Conservation (phyloP, 805 yeast species). For the Sungouiozyma ichnusensis region DNA sequence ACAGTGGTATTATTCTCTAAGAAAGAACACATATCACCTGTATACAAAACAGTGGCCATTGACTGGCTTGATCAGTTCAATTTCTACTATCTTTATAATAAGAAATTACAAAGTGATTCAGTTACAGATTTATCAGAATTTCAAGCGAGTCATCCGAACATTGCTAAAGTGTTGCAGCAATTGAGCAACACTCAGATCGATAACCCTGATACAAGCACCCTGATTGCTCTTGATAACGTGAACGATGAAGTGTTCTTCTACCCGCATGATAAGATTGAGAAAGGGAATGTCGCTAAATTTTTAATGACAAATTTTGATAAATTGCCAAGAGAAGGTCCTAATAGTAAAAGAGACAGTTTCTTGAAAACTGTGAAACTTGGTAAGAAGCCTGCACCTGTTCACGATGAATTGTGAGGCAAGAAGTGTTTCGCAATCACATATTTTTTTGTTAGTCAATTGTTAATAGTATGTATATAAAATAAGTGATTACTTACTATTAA, state of each 20-base stretch:
- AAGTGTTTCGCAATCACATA: no score
- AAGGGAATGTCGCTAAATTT: constrained; percentile 17
- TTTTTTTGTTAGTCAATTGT: no score
- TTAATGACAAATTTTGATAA: constrained; percentile 9
- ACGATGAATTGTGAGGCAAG: constrained; percentile 10
- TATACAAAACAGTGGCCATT: constrained; percentile 56
- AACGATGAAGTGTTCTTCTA: constrained; percentile 13
- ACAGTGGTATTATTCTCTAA: constrained; percentile 46
- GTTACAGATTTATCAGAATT: constrained; percentile 3
- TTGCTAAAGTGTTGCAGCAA: constrained; percentile 10
- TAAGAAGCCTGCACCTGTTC: constrained; percentile 4
- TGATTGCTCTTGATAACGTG: constrained; percentile 17
- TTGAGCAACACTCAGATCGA: constrained; percentile 8
- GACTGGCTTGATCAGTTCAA: constrained; percentile 49
- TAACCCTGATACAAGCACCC: constrained; percentile 9
- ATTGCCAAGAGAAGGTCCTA: constrained; percentile 27
- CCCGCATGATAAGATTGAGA: constrained; percentile 15
- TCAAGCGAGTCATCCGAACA: constrained; percentile 16
- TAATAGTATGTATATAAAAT: no score
- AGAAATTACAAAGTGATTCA: constrained; percentile 13
- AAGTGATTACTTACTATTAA: background rate
- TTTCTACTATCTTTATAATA: constrained; percentile 34
- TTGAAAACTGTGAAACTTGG: constrained; percentile 15
- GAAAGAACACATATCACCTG: constrained; percentile 39
- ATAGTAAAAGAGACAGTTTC: constrained; percentile 17